phyloP scores from a whole-genome alignment of 495 filamentous ascomycete genomes.

The Achaetomiella virescens region DNA sequence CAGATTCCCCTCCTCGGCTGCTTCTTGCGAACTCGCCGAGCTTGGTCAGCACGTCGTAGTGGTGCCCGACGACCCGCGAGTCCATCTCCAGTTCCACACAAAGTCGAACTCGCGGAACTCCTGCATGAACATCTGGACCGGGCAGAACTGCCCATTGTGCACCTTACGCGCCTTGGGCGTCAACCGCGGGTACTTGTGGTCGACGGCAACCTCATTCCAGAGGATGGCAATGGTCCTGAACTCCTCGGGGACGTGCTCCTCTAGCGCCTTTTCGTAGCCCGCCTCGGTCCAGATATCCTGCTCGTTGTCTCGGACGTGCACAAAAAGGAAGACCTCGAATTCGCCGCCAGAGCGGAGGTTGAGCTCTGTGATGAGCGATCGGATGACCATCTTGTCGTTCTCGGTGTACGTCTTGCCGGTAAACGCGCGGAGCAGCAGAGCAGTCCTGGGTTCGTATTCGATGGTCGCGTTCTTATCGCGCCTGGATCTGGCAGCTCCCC shows the following conservation, averaged over 20 bases:
- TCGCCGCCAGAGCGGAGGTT: conserved; percentile 66
- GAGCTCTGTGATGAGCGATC: conserved; percentile 68
- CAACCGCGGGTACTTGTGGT: conserved; percentile 52
- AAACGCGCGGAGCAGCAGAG: conserved; percentile 63
- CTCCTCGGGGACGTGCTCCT: conserved; percentile 54
- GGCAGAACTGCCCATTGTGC: conserved; percentile 49
- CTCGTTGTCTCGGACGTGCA: conserved; percentile 59
- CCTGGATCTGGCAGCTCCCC: not conserved
- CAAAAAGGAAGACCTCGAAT: conserved; percentile 69
- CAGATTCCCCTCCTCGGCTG: conserved; percentile 65
- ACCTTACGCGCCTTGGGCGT: conserved; percentile 33
- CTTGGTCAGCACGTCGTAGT: conserved; percentile 62
- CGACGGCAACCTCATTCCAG: conserved; percentile 56
- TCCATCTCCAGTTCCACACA: conserved; percentile 76
- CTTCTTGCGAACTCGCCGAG: conserved; percentile 49
- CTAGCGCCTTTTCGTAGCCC: conserved; percentile 48
- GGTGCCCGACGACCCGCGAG: conserved; percentile 62
- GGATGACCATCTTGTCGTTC: conserved; percentile 64
- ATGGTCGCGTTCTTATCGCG: conserved; percentile 6
- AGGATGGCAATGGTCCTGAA: conserved; percentile 61
- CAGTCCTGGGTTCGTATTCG: conserved; percentile 50
- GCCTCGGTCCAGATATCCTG: conserved; percentile 50
- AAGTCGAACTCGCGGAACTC: conserved; percentile 65
- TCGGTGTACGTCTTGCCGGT: conserved; percentile 61
- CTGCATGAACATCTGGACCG: conserved; percentile 60